Conservation (phyloP, 164 flowering plant genomes). For the Annona cherimola region DNA sequence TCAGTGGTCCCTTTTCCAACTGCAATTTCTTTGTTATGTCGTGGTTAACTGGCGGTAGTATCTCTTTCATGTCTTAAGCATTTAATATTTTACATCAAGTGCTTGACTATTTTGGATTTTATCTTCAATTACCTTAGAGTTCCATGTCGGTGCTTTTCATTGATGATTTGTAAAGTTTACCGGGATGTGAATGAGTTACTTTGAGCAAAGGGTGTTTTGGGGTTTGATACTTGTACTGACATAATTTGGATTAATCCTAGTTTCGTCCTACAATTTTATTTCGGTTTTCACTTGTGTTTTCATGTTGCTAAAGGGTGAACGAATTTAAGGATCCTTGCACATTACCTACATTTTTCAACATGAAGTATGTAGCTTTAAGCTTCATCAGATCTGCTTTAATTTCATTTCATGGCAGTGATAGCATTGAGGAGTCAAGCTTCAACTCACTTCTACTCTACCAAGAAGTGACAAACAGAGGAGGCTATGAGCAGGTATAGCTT, state of each 20-base stretch:
- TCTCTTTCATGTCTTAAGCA: not conserved
- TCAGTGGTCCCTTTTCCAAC: not conserved
- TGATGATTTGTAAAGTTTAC: not conserved
- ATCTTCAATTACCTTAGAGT: not conserved
- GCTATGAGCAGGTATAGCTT: slow-evolving; percentile 29
- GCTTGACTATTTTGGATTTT: not conserved
- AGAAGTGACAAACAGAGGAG: slow-evolving; percentile 44
- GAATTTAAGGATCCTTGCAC: not conserved
- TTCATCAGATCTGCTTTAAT: not conserved
- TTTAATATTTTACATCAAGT: too few relatives aligned
- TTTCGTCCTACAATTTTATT: not conserved
- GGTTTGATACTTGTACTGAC: not conserved
- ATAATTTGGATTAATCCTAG: not conserved
- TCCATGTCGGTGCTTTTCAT: not conserved
- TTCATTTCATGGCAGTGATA: slow-evolving; percentile 21
- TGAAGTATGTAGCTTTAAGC: not conserved
- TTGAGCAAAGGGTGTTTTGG: not conserved
- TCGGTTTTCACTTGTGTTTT: not conserved
- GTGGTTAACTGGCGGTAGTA: not conserved
- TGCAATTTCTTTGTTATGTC: not conserved
- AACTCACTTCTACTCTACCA: slow-evolving; percentile 33
- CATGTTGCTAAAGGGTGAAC: not conserved
- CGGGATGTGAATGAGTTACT: not conserved
- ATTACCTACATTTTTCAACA: not conserved
- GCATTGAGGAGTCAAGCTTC: slow-evolving; percentile 17